Evolutionary conservation across 2,329 filamentous ascomycete genomes (phyloP), one percentile per base, ranked within the genome.

Genomic region (Neonectria punicea): DNA sequence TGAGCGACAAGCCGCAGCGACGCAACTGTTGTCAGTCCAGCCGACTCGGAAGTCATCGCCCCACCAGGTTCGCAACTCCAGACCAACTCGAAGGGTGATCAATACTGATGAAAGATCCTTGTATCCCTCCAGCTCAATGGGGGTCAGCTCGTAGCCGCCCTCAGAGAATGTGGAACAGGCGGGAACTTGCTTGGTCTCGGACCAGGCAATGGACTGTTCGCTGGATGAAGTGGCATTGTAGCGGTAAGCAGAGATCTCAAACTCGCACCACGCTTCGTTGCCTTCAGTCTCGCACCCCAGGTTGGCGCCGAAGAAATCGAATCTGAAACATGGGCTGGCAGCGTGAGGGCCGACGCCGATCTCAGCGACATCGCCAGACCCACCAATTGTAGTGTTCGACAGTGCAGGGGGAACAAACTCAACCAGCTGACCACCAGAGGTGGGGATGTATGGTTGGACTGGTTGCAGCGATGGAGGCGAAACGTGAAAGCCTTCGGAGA

Each of bases 1-100:
- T 5, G 71, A 70, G 43, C 80, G 80, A 54, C 80, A 82, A 46
- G 67, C 68, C 7, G 77, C 75, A 47, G 80, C 79, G 25, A 78
- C 74, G 63, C 80, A 82, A 50, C 73, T 78, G 62, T 81, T 82
- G 67, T 82, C 79, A 18, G 71, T 80, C 80, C 80, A 82, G 50
- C 80, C 79, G 47, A 81, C 70, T 20, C 73, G 74, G 63, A 82
- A 74, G 61, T 82, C 80, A 57, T 82, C 80, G 28, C 74, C 79
- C 80, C 80, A 82, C 80, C 80, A 82, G 32, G 78, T 73, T 59
- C 79, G 77, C 28, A 80, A 70, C 30, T 81, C 73, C 25, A 76
- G 67, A 41, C 79, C 79, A 44, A 82, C 79, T 20, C 74, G 79
- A 16, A 81, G 67, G 4, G 73, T 78, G 44, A 82, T 76, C 59